Conservation (phyloP, 495 filamentous ascomycete genomes). For the Aspergillus ellipticus region DNA sequence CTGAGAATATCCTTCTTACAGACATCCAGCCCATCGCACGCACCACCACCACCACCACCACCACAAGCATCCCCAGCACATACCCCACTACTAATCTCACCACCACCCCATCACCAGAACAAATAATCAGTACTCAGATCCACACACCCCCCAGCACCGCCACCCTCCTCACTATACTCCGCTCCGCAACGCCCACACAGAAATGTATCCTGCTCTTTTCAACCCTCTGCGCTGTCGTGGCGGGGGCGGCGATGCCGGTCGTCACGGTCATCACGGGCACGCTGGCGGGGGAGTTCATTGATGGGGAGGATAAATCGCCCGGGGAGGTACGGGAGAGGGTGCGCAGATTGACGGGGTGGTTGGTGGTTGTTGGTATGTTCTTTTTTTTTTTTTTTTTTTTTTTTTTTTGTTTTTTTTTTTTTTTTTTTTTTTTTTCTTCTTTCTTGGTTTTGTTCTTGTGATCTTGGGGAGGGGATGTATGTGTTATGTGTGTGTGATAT, state of each 20-base stretch:
- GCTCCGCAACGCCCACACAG: constrained; percentile 70
- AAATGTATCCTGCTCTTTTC: constrained; percentile 57
- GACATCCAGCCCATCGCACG: no score
- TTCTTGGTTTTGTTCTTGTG: no score
- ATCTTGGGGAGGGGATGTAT: no score
- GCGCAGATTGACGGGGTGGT: neutral
- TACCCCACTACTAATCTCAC: no score
- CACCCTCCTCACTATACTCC: constrained; percentile 37
- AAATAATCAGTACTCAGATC: neutral
- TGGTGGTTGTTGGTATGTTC: constrained; percentile 7
- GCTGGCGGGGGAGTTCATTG: constrained; percentile 5
- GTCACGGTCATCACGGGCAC: constrained; percentile 56
- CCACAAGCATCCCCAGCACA: no score
- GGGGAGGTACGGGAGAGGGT: neutral
- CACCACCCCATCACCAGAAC: no score
- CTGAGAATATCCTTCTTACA: no score
- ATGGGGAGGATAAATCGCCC: neutral
- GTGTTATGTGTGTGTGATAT: no score
- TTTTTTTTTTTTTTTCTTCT: no score
- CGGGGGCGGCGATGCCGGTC: constrained; percentile 67
- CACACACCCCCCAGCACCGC: neutral
- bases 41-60: no score
- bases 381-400: neutral
- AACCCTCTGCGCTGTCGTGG: constrained; percentile 57
- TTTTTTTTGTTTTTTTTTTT: neutral